Base-by-base conservation (phyloP, 2,329 filamentous ascomycete genomes). In the Nemania serpens region DNA sequence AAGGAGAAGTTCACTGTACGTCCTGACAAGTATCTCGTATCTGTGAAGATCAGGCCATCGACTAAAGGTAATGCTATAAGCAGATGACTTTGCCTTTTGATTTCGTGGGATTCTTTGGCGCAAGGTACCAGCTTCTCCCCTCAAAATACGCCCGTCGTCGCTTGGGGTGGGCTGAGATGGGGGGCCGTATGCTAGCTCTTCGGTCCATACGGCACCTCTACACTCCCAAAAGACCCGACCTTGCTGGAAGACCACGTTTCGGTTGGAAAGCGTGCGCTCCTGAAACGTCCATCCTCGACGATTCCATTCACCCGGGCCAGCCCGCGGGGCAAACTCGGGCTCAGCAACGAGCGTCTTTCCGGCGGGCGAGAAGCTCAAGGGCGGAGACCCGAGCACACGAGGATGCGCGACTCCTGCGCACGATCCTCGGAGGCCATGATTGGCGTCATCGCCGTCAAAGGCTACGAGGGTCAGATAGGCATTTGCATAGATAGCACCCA, bases 231-330 rank as follows among this genome's bases (percentile, higher is more conserved):
- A 53, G 4, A 58, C 54, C 29, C 48, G 49, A 3, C 49, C 53
- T 17, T 43, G 33, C 20, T 36, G 41, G 42, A 61, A 61, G 22
- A 61, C 25, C 3, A 61, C 25, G 13, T 47, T 51, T 2, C 58
- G 58, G 7, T 46, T 41, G 3, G 58, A 57, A 20, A 61, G 52
- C 2, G 37, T 53, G 25, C 49, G 48, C 36, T 61, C 53, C 11
- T 57, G 53, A 37, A 57, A 61, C 3, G 47, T 61, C 41, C 58
- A 61, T 13, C 52, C 58, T 5, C 53, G 58, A 25, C 47, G 34
- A 47, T 52, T 11, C 49, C 49, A 54, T n/a, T 49, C 36, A 36
- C 54, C 34, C 13, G 51, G 29, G 11, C 37, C 51, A 20, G n/a
- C 12, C 6, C 17, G 33, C 10, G 22, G 43, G 18, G 43, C 43